Conservation (phyloP, 176 grass and related monocot species). For the Microstegium vimineum region DNA sequence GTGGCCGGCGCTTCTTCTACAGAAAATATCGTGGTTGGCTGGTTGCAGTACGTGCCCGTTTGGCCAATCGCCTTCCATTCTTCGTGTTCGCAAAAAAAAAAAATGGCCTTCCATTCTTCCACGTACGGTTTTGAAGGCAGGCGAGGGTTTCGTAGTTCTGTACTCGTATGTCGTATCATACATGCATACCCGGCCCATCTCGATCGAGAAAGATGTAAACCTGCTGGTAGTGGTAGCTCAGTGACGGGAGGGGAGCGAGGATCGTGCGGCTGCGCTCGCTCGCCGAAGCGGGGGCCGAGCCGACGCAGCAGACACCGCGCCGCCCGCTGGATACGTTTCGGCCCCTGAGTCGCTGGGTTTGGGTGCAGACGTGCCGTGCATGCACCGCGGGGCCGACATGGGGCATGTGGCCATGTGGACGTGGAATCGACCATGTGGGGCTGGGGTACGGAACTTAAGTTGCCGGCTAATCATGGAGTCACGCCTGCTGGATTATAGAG, state of each 20-base stretch:
- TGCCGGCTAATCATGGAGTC: neutral
- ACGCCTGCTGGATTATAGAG: too few species aligned
- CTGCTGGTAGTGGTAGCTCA: neutral
- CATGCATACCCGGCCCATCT: neutral
- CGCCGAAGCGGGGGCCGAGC: neutral
- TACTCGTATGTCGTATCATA: neutral
- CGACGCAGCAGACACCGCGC: neutral
- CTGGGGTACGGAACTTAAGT: neutral
- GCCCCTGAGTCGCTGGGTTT: neutral
- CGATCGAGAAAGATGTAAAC: neutral
- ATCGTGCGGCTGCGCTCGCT: slow-evolving; percentile 38
- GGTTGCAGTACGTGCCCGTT: too few species aligned
- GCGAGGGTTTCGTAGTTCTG: too few species aligned
- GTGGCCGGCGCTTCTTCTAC: too few species aligned
- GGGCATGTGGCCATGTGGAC: neutral
- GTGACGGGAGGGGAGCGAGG: neutral
- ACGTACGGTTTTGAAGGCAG: too few species aligned
- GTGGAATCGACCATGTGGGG: neutral
- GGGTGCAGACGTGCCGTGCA: too few species aligned
- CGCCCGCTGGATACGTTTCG: slow-evolving; percentile 10
- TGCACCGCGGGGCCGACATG: neutral
- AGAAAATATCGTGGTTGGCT: too few species aligned
- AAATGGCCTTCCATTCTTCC: too few species aligned
- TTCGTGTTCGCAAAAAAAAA: too few species aligned
- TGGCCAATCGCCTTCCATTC: too few species aligned